These are phyloP conservation scores for Monilinia vaccinii-corymbosi DNA, from an alignment of 2,329 filamentous ascomycete genomes.

Conservation along the genomic window DNA sequence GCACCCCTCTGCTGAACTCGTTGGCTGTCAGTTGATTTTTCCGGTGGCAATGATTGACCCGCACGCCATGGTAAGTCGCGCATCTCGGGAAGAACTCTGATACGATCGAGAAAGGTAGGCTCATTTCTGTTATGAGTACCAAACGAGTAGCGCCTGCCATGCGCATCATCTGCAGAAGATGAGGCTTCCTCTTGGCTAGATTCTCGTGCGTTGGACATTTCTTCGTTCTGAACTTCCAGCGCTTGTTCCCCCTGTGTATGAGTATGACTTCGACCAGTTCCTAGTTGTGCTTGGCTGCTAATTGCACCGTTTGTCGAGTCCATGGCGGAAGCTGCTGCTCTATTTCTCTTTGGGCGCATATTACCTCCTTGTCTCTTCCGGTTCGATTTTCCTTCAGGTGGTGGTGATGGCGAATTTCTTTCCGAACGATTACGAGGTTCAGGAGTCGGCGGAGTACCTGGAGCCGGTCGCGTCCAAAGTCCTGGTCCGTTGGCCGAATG, in stretches of 20 bases:
- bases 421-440: neutral
- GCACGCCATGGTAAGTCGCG: conserved; percentile 23
- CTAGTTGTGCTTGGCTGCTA: neutral
- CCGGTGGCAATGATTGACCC: conserved; percentile 20
- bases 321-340: neutral
- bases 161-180: neutral
- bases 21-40: conserved; percentile 19
- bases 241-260: neutral
- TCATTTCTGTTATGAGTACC: neutral
- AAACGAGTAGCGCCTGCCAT: neutral
- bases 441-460: neutral
- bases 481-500: conserved; percentile 2
- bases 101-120: conserved; percentile 7
- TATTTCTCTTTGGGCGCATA: neutral
- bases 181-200: neutral
- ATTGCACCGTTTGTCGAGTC: neutral
- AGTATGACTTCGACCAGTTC: neutral
- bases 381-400: neutral
- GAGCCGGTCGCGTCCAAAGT: neutral
- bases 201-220: conserved; percentile 1
- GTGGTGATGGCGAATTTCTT: neutral
- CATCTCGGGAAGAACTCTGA: conserved; percentile 15
- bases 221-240: neutral
- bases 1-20: conserved; percentile 22
- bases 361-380: neutral